Percentiles rank a stretch among this genome's conserved stretches.
phyloP scores from a whole-genome alignment of 441 rosid species.

The Isatis lusitanica region DNA sequence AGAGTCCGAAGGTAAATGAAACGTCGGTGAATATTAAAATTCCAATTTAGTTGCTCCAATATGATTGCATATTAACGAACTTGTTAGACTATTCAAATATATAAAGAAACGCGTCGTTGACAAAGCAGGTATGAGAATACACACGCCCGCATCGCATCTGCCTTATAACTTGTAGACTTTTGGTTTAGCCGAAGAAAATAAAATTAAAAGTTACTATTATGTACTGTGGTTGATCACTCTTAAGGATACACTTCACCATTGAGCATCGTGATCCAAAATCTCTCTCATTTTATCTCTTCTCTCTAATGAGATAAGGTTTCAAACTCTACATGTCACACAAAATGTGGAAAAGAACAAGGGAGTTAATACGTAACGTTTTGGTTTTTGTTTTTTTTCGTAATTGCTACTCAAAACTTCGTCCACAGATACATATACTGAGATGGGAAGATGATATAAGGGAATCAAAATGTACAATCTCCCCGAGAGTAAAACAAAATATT shows the following conservation, averaged over 20 bases:
- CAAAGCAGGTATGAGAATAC: background rate
- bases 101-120: background rate
- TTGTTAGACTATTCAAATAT: background rate
- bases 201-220: background rate
- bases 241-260: background rate
- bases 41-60: background rate
- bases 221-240: background rate
- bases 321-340: constrained; percentile 3
- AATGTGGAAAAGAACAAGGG: background rate
- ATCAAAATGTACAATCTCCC: background rate
- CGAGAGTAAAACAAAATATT: background rate
- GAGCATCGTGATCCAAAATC: background rate
- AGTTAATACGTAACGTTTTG: background rate
- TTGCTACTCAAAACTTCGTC: background rate
- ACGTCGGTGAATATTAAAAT: background rate
- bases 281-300: too few relatives aligned
- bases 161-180: background rate
- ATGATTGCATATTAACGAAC: background rate
- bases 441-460: background rate
- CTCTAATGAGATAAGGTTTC: background rate
- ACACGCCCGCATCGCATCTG: background rate
- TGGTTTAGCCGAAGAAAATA: background rate
- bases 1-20: too few relatives aligned
- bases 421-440: background rate
- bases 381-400: background rate